Conservation (phyloP, 441 rosid genomes). For the Pelargonium myrrhifolium region DNA sequence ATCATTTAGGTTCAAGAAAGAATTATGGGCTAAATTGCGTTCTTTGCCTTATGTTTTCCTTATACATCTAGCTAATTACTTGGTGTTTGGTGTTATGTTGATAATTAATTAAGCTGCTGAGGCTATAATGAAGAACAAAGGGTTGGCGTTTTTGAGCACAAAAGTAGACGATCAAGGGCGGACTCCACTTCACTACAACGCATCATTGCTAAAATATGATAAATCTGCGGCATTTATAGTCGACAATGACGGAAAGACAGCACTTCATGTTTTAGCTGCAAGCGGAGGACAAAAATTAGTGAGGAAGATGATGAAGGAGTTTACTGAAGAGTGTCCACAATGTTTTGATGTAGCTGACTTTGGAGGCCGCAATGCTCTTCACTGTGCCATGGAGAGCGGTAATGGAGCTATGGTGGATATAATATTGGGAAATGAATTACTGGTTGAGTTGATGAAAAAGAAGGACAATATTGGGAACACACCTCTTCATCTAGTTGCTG, state of each 20-base stretch:
- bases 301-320: background rate
- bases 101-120: too few relatives aligned
- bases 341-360: background rate
- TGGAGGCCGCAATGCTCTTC: background rate
- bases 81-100: too few relatives aligned
- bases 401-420: background rate
- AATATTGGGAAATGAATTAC: background rate
- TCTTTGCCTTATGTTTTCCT: too few relatives aligned
- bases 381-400: background rate
- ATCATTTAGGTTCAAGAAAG: too few relatives aligned
- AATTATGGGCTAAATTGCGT: too few relatives aligned
- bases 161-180: constrained; percentile 16
- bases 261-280: constrained; percentile 22
- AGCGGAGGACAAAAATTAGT: background rate
- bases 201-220: constrained; percentile 5
- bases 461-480: background rate
- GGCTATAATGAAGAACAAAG: too few relatives aligned
- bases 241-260: constrained; percentile 12
- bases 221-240: constrained; percentile 9
- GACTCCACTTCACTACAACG: constrained; percentile 26
- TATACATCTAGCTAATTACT: too few relatives aligned
- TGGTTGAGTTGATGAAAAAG: background rate
- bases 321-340: constrained; percentile 1
- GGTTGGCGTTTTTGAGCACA: background rate
- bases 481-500: constrained; percentile 12